Evolutionary conservation across 306 rosid genomes (phyloP).

Genomic region (Pyrus communis): DNA sequence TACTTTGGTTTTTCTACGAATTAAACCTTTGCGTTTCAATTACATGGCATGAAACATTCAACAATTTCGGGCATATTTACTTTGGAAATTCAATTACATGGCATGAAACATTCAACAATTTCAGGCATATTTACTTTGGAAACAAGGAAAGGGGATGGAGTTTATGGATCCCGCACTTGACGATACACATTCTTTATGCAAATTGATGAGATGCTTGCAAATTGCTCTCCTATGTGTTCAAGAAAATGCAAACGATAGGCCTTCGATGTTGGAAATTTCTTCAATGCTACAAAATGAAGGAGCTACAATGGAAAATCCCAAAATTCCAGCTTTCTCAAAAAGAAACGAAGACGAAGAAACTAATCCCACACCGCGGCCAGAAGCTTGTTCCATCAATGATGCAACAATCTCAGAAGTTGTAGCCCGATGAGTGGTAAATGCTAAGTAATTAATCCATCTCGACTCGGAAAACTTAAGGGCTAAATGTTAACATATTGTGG

Average conservation of each 20-base stretch:
- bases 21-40: neutral
- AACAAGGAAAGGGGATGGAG: conserved; percentile 20
- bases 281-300: conserved; percentile 28
- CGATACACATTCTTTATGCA: conserved; percentile 17
- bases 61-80: conserved; percentile 22
- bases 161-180: conserved; percentile 27
- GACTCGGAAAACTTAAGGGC: no score
- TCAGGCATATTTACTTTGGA: conserved; percentile 36
- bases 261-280: conserved; percentile 24
- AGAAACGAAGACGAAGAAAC: neutral
- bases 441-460: no score
- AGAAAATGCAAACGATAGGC: conserved; percentile 26
- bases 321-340: conserved; percentile 22
- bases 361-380: neutral
- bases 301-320: neutral
- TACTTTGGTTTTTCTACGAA: neutral
- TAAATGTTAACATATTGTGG: conserved; percentile 12
- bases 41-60: neutral
- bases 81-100: conserved; percentile 18
- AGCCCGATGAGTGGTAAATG: neutral
- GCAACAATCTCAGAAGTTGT: neutral
- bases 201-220: conserved; percentile 25
- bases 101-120: neutral
- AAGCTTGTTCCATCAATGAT: neutral
- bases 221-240: conserved; percentile 33